These are phyloP conservation scores for Coemansia asiatica DNA, from an alignment of 192 early-diverging fungal genomes.

Conservation along the genomic window DNA sequence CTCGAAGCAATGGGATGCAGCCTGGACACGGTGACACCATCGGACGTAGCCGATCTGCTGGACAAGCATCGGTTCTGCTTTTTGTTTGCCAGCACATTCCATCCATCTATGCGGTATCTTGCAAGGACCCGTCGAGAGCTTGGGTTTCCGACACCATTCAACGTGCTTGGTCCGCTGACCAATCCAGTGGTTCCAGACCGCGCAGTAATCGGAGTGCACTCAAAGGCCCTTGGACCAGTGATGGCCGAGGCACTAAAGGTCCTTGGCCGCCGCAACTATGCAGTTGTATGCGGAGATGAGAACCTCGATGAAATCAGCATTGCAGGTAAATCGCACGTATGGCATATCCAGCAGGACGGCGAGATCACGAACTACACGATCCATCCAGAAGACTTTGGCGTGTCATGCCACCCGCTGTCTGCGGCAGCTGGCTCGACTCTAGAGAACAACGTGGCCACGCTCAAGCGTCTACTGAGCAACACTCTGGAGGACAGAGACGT, in stretches of 20 bases:
- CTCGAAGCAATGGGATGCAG: constrained; percentile 81
- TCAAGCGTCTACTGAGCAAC: constrained; percentile 66
- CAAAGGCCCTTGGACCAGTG: constrained; percentile 68
- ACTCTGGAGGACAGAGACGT: constrained; percentile 58
- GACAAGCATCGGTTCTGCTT: constrained; percentile 77
- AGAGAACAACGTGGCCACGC: constrained; percentile 69
- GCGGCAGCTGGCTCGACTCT: constrained; percentile 68
- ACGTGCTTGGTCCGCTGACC: constrained; percentile 85
- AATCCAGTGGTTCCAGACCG: constrained; percentile 81
- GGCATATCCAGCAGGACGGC: constrained; percentile 68
- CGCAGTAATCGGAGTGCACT: constrained; percentile 85
- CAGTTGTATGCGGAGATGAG: constrained; percentile 88
- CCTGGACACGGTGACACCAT: constrained; percentile 65
- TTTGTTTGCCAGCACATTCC: constrained; percentile 87
- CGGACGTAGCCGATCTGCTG: constrained; percentile 64
- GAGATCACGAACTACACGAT: constrained; percentile 63
- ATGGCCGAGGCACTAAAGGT: constrained; percentile 81
- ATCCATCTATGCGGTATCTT: constrained; percentile 85
- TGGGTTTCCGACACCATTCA: constrained; percentile 90
- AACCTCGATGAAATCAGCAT: constrained; percentile 90
- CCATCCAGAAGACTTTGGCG: constrained; percentile 80
- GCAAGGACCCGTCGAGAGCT: constrained; percentile 76
- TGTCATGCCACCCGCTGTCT: constrained; percentile 66
- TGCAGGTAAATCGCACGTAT: constrained; percentile 82
- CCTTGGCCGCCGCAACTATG: constrained; percentile 70